phyloP scores from a whole-genome alignment of 306 rosid species.

The Casuarina cunninghamiana region DNA sequence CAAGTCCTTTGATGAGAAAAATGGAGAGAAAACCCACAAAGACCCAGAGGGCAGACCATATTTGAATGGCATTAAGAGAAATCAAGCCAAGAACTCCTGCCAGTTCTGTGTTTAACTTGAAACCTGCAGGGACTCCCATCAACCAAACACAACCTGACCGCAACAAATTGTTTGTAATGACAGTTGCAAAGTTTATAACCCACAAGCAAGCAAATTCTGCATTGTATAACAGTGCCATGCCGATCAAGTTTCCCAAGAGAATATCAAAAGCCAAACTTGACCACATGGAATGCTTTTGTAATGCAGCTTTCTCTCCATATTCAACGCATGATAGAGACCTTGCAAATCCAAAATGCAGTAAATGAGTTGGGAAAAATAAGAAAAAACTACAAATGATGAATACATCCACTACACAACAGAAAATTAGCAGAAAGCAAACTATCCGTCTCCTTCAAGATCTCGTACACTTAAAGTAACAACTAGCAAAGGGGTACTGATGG shows the following conservation, averaged over 20 bases:
- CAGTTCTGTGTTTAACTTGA: conserved; percentile 87
- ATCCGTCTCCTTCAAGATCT: not conserved
- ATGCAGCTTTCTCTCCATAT: conserved; percentile 80
- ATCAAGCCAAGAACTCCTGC: conserved; percentile 82
- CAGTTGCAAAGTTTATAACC: conserved; percentile 59
- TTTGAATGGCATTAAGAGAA: conserved; percentile 84
- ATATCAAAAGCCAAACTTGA: conserved; percentile 74
- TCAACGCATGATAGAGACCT: conserved; percentile 83
- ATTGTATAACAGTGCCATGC: conserved; percentile 63
- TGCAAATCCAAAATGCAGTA: conserved; percentile 37
- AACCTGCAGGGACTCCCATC: conserved; percentile 97
- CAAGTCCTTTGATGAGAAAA: conserved; percentile 65
- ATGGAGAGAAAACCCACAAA: conserved; percentile 55
- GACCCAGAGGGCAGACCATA: conserved; percentile 92
- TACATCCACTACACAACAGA: conserved; percentile 18
- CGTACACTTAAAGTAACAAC: not conserved
- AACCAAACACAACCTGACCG: conserved; percentile 96
- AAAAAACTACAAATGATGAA: conserved; percentile 21
- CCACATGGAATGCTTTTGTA: conserved; percentile 84
- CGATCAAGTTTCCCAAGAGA: conserved; percentile 79
- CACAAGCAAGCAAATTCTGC: conserved; percentile 50
- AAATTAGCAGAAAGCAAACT: conserved; percentile 1
- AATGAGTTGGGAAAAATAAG: conserved; percentile 27
- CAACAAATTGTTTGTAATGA: conserved; percentile 64
- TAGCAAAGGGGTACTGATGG: no score